These are phyloP conservation scores for Myriosclerotinia curreyana DNA, from an alignment of 2,329 filamentous ascomycete genomes.

Conservation along the genomic window DNA sequence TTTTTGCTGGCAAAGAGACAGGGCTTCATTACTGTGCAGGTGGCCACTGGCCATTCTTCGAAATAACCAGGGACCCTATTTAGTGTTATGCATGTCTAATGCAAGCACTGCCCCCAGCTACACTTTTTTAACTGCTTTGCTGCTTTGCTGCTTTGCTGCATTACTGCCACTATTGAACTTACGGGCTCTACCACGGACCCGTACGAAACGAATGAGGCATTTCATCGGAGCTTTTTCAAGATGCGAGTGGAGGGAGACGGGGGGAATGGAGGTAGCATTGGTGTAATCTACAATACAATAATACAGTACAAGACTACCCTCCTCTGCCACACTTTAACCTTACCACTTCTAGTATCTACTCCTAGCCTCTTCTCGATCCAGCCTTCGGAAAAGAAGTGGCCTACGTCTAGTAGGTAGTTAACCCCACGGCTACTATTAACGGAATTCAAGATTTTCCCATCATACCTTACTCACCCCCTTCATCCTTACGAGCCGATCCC, in stretches of 20 bases:
- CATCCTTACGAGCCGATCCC: conserved; percentile 20
- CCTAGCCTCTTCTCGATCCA: conserved; percentile 6
- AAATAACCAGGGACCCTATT: conserved; percentile 9
- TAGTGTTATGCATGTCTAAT: conserved; percentile 19
- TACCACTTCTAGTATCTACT: conserved; percentile 19
- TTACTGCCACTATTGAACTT: conserved; percentile 5
- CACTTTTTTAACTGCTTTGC: neutral
- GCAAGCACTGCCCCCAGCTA: conserved; percentile 19
- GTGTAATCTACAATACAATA: conserved; percentile 9
- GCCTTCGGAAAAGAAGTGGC: conserved; percentile 7
- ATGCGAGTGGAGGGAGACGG: conserved; percentile 3
- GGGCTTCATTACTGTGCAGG: conserved; percentile 13
- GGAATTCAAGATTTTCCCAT: conserved; percentile 20
- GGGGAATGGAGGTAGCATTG: conserved; percentile 12
- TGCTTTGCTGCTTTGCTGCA: neutral
- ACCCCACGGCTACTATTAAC: conserved; percentile 12
- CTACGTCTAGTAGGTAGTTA: conserved; percentile 11
- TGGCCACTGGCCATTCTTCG: conserved; percentile 17
- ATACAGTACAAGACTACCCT: neutral
- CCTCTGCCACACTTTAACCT: conserved; percentile 17
- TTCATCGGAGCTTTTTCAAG: conserved; percentile 3
- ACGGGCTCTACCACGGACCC: conserved; percentile 1
- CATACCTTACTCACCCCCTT: conserved; percentile 17
- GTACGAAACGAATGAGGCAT: conserved; percentile 14
- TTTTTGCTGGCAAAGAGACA: conserved; percentile 6